Percentiles rank a stretch among this genome's conserved stretches.
These are phyloP conservation scores for Periglandula ipomoeae DNA, from an alignment of 2,329 filamentous ascomycete genomes.

Conservation along the genomic window DNA sequence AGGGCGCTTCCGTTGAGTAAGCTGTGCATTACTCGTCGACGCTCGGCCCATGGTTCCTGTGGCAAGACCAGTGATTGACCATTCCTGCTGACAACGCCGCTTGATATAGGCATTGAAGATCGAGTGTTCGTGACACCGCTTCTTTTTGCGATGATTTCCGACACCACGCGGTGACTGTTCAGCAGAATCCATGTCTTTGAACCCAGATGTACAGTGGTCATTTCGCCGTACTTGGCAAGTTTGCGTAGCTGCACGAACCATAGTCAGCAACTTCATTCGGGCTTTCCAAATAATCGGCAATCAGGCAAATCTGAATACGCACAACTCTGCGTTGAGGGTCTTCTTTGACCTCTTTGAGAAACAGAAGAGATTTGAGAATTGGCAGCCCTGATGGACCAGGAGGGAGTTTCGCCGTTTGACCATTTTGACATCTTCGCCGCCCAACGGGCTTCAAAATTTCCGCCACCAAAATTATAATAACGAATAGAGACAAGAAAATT, in stretches of 20 bases:
- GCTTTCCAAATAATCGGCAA: neutral
- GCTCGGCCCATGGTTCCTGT: neutral
- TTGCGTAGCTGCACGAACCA: neutral
- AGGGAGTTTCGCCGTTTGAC: too few relatives aligned
- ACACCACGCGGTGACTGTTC: slow-evolving; percentile 28
- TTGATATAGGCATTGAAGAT: neutral
- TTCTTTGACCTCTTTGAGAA: too few relatives aligned
- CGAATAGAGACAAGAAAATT: too few relatives aligned
- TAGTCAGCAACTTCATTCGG: neutral
- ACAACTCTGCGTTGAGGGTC: too few relatives aligned
- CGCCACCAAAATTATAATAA: too few relatives aligned
- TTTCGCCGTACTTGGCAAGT: slow-evolving; percentile 13
- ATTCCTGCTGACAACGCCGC: neutral
- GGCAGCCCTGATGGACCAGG: too few relatives aligned
- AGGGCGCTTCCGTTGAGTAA: neutral
- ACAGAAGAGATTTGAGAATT: too few relatives aligned
- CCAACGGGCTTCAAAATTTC: too few relatives aligned
- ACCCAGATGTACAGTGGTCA: slow-evolving; percentile 16
- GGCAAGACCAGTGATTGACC: neutral
- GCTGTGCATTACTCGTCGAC: neutral
- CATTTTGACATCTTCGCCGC: too few relatives aligned
- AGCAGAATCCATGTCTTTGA: slow-evolving; percentile 31
- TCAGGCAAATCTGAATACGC: too few relatives aligned
- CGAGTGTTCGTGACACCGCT: slow-evolving; percentile 17
- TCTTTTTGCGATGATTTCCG: slow-evolving; percentile 25